A percentile compares a stretch with the other conserved stretches of the same genome.
Conservation (phyloP, 805 yeast genomes). For the Ogataea dorogensis region DNA sequence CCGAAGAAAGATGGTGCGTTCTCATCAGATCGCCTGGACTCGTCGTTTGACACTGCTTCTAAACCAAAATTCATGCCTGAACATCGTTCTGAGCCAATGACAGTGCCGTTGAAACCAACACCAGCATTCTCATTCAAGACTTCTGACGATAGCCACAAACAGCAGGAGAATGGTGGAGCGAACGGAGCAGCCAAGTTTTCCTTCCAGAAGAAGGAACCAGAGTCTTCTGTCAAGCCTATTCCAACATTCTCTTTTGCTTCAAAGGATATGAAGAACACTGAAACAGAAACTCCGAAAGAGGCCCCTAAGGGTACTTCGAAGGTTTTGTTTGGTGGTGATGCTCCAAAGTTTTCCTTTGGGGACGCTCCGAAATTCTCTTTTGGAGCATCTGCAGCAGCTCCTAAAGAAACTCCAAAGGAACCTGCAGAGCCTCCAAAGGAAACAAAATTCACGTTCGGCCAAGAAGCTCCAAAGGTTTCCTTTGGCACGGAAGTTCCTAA, state of each 20-base stretch:
- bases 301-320: not conserved
- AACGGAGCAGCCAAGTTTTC: conserved; percentile 1
- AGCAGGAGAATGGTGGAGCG: no score
- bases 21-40: conserved; percentile 16
- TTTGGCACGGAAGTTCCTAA: not conserved
- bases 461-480: conserved; percentile 1
- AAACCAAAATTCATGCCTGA: conserved; percentile 17
- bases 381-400: not conserved
- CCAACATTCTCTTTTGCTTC: conserved; percentile 1
- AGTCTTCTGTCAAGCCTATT: no score
- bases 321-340: no score
- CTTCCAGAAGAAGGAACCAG: no score
- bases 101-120: conserved; percentile 8
- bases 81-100: conserved; percentile 4
- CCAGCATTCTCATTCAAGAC: conserved; percentile 5
- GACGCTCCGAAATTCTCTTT: conserved; percentile 1
- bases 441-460: no score
- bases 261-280: not conserved
- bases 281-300: not conserved
- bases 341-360: conserved; percentile 1
- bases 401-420: conserved; percentile 1
- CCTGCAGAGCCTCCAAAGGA: conserved; percentile 1
- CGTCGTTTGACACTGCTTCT: conserved; percentile 18
- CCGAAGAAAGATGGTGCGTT: conserved; percentile 16
- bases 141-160: no score